phyloP scores from a whole-genome alignment of 2,329 filamentous ascomycete genomes.

The Trichothecium roseum region DNA sequence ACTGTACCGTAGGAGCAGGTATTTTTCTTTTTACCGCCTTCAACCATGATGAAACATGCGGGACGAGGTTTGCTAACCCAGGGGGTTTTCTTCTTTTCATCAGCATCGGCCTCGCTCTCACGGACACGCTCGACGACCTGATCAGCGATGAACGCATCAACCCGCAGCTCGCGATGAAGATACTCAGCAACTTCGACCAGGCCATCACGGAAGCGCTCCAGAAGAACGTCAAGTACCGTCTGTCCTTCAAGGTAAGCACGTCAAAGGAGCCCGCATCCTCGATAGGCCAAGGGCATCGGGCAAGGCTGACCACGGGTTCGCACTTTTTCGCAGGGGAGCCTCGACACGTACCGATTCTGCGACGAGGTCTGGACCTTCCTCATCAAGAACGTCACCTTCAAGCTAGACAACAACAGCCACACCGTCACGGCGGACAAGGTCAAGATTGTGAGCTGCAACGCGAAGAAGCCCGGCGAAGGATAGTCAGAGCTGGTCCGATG shows the following conservation, averaged over 20 bases:
- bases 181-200: conserved; percentile 89
- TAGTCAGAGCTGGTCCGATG: not conserved
- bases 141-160: conserved; percentile 94
- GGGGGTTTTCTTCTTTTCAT: conserved; percentile 9
- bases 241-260: conserved; percentile 96
- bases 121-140: conserved; percentile 92
- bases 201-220: conserved; percentile 84
- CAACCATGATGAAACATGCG: conserved; percentile 6
- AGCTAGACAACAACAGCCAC: conserved; percentile 72
- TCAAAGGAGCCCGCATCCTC: too few relatives aligned
- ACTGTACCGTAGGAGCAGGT: conserved; percentile 98
- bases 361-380: conserved; percentile 99
- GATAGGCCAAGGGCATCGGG: too few relatives aligned
- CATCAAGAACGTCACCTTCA: conserved; percentile 98
- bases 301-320: too few relatives aligned
- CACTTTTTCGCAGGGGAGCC: conserved; percentile 84
- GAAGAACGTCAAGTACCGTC: conserved; percentile 81
- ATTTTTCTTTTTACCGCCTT: conserved; percentile 19
- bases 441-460: conserved; percentile 97
- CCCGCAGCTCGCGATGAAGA: conserved; percentile 97
- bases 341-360: conserved; percentile 98
- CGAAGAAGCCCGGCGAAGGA: conserved; percentile 52
- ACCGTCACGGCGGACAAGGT: conserved; percentile 79
- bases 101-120: conserved; percentile 87
- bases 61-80: conserved; percentile 13